phyloP scores from a whole-genome alignment of 768 basidiomycete species.

The Mycena olivaceomarginata region DNA sequence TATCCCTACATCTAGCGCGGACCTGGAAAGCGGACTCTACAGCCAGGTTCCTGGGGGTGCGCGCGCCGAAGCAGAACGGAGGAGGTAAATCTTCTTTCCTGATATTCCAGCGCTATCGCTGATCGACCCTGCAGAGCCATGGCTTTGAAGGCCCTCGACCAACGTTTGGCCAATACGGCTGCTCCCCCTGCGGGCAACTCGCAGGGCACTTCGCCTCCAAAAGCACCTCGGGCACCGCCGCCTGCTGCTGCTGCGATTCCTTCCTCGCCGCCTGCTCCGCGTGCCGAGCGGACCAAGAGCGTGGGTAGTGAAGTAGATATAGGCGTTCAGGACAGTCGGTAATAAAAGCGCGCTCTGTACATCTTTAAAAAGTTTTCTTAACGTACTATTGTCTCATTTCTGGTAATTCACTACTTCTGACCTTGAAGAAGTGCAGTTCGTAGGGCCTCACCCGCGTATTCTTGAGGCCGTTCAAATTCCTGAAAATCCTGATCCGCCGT shows the following conservation, averaged over 20 bases:
- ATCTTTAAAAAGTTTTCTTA: constrained; percentile 38
- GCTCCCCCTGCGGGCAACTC: constrained; percentile 63
- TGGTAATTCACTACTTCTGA: constrained; percentile 22
- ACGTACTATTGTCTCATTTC: constrained; percentile 30
- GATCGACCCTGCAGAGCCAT: constrained; percentile 79
- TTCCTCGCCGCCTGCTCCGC: constrained; percentile 45
- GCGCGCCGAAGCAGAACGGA: constrained; percentile 96
- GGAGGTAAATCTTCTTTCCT: constrained; percentile 75
- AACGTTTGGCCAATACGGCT: constrained; percentile 85
- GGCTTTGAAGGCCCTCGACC: constrained; percentile 97
- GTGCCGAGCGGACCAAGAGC: constrained; percentile 60
- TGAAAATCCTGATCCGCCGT: neutral
- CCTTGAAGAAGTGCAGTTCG: neutral
- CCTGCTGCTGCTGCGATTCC: constrained; percentile 56
- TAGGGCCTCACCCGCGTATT: no score
- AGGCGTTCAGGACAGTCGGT: constrained; percentile 59
- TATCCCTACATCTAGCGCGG: constrained; percentile 78
- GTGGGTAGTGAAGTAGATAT: constrained; percentile 55
- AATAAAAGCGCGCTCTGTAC: constrained; percentile 42
- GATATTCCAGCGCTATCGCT: constrained; percentile 24
- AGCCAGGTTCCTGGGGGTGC: constrained; percentile 89
- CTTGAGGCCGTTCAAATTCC: no score
- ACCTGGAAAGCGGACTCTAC: constrained; percentile 85
- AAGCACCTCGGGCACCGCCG: constrained; percentile 56
- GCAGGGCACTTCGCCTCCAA: constrained; percentile 54